Evolutionary conservation across 768 basidiomycete genomes (phyloP).

Genomic region (Auricularia auricula-judae): DNA sequence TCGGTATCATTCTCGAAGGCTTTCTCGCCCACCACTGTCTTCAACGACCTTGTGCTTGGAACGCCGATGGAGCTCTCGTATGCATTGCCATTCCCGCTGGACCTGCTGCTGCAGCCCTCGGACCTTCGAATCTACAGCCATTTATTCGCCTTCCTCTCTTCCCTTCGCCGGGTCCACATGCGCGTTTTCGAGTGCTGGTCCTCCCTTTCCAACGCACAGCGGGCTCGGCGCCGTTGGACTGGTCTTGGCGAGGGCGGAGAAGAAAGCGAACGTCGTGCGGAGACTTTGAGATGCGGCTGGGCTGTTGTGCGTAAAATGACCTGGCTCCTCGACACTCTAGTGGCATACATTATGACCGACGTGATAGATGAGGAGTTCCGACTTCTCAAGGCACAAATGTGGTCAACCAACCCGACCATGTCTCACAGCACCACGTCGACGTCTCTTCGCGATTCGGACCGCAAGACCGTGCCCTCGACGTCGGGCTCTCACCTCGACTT

Average conservation of each 20-base stretch:
- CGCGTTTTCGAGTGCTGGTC: conserved; percentile 76
- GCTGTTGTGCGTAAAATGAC: conserved; percentile 80
- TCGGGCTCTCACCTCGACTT: conserved; percentile 57
- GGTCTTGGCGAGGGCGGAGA: conserved; percentile 81
- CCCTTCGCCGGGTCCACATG: conserved; percentile 74
- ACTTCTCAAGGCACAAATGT: conserved; percentile 51
- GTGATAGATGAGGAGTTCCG: conserved; percentile 79
- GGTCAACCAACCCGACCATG: background rate
- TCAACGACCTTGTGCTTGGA: conserved; percentile 70
- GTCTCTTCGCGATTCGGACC: background rate
- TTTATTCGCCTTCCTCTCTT: conserved; percentile 73
- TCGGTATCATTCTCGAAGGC: conserved; percentile 27
- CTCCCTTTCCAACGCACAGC: conserved; percentile 74
- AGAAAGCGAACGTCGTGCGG: conserved; percentile 52
- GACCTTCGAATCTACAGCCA: conserved; percentile 67
- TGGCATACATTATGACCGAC: conserved; percentile 83
- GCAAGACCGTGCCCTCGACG: conserved; percentile 9
- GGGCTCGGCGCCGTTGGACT: conserved; percentile 76
- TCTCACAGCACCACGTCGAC: background rate
- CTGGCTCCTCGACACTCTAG: conserved; percentile 79
- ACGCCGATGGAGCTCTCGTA: conserved; percentile 64
- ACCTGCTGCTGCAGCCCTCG: conserved; percentile 71
- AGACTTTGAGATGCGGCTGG: conserved; percentile 72
- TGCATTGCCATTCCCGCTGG: conserved; percentile 73
- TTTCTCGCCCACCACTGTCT: conserved; percentile 33